Conservation (phyloP, 148 eudicot genomes). For the Fagopyrum homotropicum region DNA sequence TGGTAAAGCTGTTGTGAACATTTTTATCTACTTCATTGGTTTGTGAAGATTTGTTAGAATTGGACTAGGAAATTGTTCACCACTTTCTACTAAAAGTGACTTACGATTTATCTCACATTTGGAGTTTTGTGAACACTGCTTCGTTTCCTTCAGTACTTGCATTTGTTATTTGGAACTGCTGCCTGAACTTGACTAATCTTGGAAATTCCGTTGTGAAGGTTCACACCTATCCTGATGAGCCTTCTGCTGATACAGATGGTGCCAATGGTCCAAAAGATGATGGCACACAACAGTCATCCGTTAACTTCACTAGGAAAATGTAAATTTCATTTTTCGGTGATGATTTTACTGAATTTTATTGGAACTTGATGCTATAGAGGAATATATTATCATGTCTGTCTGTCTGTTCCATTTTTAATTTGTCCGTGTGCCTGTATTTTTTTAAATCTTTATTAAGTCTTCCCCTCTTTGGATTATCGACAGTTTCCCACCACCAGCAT, state of each 20-base stretch:
- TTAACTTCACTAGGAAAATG: conserved; percentile 38
- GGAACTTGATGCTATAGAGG: background rate
- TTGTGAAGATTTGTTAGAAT: background rate
- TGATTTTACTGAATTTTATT: background rate
- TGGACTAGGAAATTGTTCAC: background rate
- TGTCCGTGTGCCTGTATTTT: background rate
- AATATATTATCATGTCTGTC: background rate
- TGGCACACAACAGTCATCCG: conserved; percentile 27
- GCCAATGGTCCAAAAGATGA: conserved; percentile 28
- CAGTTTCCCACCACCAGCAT: conserved; percentile 91
- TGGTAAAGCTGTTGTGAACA: background rate
- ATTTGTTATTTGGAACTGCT: background rate
- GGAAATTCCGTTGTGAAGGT: conserved; percentile 41
- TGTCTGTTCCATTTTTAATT: background rate
- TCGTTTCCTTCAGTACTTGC: background rate
- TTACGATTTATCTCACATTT: background rate
- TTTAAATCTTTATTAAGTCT: conserved; percentile 15
- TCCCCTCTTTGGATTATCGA: conserved; percentile 20
- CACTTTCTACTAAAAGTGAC: background rate
- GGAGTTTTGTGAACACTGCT: background rate
- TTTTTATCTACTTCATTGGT: background rate
- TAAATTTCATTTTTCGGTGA: conserved; percentile 15
- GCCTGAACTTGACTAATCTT: background rate
- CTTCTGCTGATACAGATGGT: conserved; percentile 35
- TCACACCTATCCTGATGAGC: conserved; percentile 44